Conservation (phyloP, 495 filamentous ascomycete genomes). For the Filosporella fistucella region DNA sequence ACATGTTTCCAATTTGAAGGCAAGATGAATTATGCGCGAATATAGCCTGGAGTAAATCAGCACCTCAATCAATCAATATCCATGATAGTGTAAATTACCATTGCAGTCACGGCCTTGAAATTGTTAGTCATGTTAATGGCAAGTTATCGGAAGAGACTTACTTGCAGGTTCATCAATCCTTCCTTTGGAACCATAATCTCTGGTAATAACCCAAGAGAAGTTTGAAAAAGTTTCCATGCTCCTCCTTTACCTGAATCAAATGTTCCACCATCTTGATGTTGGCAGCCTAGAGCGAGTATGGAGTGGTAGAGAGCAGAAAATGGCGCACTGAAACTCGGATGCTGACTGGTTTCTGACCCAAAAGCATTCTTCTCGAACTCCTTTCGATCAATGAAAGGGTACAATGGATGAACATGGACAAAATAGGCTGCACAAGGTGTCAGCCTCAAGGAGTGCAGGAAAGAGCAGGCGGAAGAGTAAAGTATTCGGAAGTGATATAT, state of each 20-base stretch:
- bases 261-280: constrained; percentile 27
- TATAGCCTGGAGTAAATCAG: constrained; percentile 22
- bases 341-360: constrained; percentile 5
- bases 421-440: constrained; percentile 29
- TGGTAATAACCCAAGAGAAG: constrained; percentile 24
- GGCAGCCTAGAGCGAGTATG: constrained; percentile 33
- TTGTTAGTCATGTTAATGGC: neutral
- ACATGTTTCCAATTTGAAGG: constrained; percentile 28
- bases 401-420: constrained; percentile 29
- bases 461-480: too few species aligned
- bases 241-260: constrained; percentile 31
- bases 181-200: constrained; percentile 23
- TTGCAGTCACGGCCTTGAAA: constrained; percentile 2
- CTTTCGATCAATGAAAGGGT: constrained; percentile 31
- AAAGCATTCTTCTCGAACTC: constrained; percentile 27
- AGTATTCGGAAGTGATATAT: neutral
- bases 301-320: constrained; percentile 33
- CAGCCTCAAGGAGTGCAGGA: too few species aligned
- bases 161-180: constrained; percentile 26
- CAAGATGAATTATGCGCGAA: constrained; percentile 30
- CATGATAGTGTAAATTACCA: neutral
- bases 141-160: neutral
- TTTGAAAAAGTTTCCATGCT: constrained; percentile 30
- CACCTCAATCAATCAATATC: neutral
- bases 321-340: constrained; percentile 5